Evolutionary conservation across 805 yeast species (phyloP), one percentile per base, ranked within the genome.

Genomic region (Candida nemodendra): DNA sequence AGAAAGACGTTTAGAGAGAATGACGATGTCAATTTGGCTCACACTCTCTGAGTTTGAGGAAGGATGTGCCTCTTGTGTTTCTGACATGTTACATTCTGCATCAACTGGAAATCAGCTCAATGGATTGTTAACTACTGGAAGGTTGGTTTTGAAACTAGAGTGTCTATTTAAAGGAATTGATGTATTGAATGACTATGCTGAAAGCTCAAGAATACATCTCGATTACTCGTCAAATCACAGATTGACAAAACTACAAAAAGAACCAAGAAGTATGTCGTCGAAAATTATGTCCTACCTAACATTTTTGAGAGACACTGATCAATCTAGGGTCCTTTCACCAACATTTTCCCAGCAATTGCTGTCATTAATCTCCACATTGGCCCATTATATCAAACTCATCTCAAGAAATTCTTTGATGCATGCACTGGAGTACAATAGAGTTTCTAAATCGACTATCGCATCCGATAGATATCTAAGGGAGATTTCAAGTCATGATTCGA

Each of bases 231-330:
- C 42, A 32, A 45, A 49, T 39, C 45, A 51, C 41, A 36, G 61
- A 56, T 42, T 69, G 58, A 46, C 73, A 52, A 50, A 61, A 4
- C 54, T 76, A 25, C 62, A 65, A 19, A 76, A 62, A 36, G 87
- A 86, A 61, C 96, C 99, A 9, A 74, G 95, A 55, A 84, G 84
- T 35, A 71, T 93, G 34, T 84, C 96, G 7, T 89, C 95, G 5
- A 90, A 89, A 57, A 72, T 93, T 6, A 90, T 93, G 83, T 79
- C 87, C 33, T 91, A 88, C 63, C 72, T 93, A 57, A 89, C 95
- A 1, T 72, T 88, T 23, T 64, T 93, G 29, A 71, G 96, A 44
- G 88, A 86, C 53, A 69, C 78, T 0, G 59, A 55, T 29, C 41
- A 47, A 26, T 35, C 48, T 47, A 61, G 49, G 62, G 30, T 68